Evolutionary conservation across 495 filamentous ascomycete species (phyloP), one percentile per base, ranked within the genome.

Genomic region (Tuber calosporum): DNA sequence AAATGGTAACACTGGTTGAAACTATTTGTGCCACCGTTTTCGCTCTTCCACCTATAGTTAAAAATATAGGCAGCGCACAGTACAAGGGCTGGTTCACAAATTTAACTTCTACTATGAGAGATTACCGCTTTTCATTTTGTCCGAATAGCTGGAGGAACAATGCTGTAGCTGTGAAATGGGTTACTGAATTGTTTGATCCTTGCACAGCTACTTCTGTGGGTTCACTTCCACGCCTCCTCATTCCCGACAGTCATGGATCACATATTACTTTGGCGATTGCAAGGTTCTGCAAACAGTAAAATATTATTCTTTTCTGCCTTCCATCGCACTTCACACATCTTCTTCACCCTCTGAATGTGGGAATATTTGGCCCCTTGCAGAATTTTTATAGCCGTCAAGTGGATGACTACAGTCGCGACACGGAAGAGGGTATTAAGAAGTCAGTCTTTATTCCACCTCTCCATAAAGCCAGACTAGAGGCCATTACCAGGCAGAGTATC

Each of bases 1-100:
- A 75, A 62, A 67, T 75, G 17, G 72, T 75, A 19, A 72, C 73
- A 1, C 39, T 70, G 8, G 45, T 69, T 43, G 73, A 75, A 68
- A 43, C 69, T 13, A 66, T 75, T 58, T 71, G 53, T n/a, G 53
- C 69, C 30, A 38, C 22, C 11, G 69, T 62, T 20, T 75, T 68
- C 62, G 62, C 68, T 34, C 62, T 72, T 36, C 69, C 62, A 36
- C 68, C 73, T 2, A 70, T 38, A 5, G 36, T 48, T 2, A 75
- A 72, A n/a, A 43, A 45, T 38, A 72, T 72, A 69, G 73, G 73
- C n/a, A 66, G 6, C 1, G 39, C 42, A 20, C 70, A 72, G 34
- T 69, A 69, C 36, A 68, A 69, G 36, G 39, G 62, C 36, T 72
- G 37, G 62, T 43, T 68, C 48, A 43, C 71, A 0, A 36, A 67